A percentile compares a stretch with the other conserved stretches of the same genome.
phyloP scores from a whole-genome alignment of 306 rosid genomes.

The Glycine tomentella region DNA sequence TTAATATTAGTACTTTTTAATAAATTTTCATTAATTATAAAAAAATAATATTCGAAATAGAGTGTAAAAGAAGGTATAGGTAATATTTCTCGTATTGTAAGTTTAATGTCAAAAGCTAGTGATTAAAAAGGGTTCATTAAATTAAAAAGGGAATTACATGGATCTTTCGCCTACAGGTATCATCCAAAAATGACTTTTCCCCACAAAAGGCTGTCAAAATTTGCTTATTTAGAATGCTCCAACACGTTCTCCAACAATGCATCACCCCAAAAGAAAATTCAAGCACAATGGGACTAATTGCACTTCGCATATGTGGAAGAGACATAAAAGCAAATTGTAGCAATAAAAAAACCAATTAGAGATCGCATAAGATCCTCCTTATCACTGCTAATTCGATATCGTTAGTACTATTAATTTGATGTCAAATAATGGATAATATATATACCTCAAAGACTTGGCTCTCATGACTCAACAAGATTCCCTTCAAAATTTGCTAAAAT shows the following conservation, averaged over 20 bases:
- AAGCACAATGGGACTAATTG: slow-evolving; percentile 10
- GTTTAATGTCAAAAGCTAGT: slow-evolving; percentile 26
- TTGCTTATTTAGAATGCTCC: slow-evolving; percentile 9
- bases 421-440: slow-evolving; percentile 9
- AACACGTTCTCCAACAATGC: slow-evolving; percentile 32
- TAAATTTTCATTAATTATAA: too few relatives aligned
- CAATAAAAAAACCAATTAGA: slow-evolving; percentile 41
- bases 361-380: slow-evolving; percentile 43
- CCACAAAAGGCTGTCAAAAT: neutral
- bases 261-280: slow-evolving; percentile 21
- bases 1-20: too few relatives aligned
- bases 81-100: neutral
- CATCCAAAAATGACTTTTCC: slow-evolving; percentile 37
- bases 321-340: slow-evolving; percentile 40
- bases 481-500: slow-evolving; percentile 43
- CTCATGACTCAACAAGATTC: slow-evolving; percentile 42
- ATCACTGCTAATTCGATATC: slow-evolving; percentile 12
- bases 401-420: slow-evolving; percentile 12
- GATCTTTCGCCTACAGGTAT: slow-evolving; percentile 11
- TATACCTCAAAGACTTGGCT: slow-evolving; percentile 11
- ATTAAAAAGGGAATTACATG: slow-evolving; percentile 30
- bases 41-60: too few relatives aligned
- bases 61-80: too few relatives aligned
- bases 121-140: slow-evolving; percentile 6
- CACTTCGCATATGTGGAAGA: slow-evolving; percentile 38